Base-by-base conservation (phyloP, 768 basidiomycete genomes). In the Cyclocybe aegerita region DNA sequence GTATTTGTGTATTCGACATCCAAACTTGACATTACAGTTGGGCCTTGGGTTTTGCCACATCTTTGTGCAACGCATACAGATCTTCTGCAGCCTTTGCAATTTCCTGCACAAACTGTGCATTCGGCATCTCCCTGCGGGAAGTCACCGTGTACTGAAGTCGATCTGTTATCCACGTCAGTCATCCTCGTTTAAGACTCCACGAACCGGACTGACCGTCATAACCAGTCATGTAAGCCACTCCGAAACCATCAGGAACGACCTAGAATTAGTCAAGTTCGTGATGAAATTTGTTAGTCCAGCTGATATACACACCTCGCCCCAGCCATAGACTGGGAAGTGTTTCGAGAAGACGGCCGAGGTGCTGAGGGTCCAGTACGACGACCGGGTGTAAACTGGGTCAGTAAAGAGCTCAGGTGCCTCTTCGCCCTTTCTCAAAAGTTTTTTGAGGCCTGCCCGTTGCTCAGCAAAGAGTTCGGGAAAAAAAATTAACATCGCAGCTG, bases 191-290 rank as follows among this genome's bases (percentile, higher is more conserved):
- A 49, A 30, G 47, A 62, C 17, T 50, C 50, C 52, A 55, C 10
- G 15, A 34, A 14, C n/a, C 9, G 12, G 12, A 65, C 80, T 48
- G 50, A 86, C 88, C 84, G 55, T 90, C 82, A 60, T 82, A 88
- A 35, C 90, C 90, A n/a, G 94, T 94, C 81, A 93, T 86, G 63
- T 98, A 98, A 9, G 93, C 88, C 30, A 98, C 87, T 31, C 95
- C 95, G 63, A 95, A 98, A 1, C 95, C 95, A 56, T 97, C 86
- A 1, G 90, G 86, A 17, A 96, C 92, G 39, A 98, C 90, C 79
- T 80, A 49, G 11, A 49, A 43, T 12, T 31, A 17, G 34, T 32
- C 12, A 44, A 29, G 4, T 38, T 2, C 14, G 34, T 29, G 4
- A 12, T 1, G 14, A 42, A 39, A 44, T 9, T 33, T 35, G 38